These are phyloP conservation scores for Phalaenopsis hybrid DNA, from an alignment of 116 monocot genomes.

Conservation along the genomic window DNA sequence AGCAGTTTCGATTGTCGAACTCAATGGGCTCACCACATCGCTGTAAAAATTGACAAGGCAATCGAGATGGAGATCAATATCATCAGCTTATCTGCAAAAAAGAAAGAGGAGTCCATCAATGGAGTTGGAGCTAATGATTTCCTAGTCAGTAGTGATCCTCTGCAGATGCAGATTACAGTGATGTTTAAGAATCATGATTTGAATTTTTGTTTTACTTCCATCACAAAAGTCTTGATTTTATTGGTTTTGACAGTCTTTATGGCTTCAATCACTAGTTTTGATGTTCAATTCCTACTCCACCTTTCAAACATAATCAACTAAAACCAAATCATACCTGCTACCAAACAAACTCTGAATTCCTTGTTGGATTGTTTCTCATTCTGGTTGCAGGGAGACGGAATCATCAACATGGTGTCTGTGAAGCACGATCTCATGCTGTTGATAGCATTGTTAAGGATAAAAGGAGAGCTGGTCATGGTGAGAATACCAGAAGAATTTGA, in stretches of 20 bases:
- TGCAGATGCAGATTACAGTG: constrained; percentile 22
- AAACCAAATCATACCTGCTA: not conserved
- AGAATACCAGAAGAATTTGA: constrained; percentile 5
- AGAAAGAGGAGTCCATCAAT: constrained; percentile 28
- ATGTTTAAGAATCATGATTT: not conserved
- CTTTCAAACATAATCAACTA: too few species aligned
- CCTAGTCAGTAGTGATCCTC: constrained; percentile 16
- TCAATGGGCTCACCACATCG: constrained; percentile 41
- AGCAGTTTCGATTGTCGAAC: constrained; percentile 33
- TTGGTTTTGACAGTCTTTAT: too few species aligned
- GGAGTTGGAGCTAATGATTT: constrained; percentile 24
- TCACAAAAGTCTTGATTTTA: too few species aligned
- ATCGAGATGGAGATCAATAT: constrained; percentile 45
- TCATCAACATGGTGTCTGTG: constrained; percentile 23
- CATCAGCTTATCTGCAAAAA: constrained; percentile 26
- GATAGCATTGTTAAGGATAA: constrained; percentile 5
- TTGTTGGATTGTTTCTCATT: not conserved
- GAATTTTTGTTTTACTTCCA: too few species aligned
- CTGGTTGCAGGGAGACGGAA: constrained; percentile 25
- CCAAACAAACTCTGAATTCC: not conserved
- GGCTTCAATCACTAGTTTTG: too few species aligned
- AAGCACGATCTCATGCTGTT: constrained; percentile 3
- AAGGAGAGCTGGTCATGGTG: constrained; percentile 9
- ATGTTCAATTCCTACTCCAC: too few species aligned
- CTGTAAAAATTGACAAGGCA: constrained; percentile 39